Conservation (phyloP, 306 rosid species). For the Vicia villosa region DNA sequence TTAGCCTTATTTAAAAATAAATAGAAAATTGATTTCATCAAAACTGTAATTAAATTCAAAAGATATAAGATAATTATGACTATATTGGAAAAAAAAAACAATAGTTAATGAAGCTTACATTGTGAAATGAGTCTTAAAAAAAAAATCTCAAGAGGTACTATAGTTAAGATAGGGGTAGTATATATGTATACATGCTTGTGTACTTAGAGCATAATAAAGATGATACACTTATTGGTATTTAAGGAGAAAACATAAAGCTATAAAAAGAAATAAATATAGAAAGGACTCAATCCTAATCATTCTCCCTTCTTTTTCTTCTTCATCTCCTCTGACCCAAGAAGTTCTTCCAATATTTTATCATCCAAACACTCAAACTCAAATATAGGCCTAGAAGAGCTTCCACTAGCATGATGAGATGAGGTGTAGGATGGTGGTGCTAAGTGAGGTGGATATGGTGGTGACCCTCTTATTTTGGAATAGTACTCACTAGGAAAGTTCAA, state of each 20-base stretch:
- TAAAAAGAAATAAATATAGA: background rate
- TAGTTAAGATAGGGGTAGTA: no score
- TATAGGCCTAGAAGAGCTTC: slow-evolving; percentile 49
- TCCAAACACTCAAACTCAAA: slow-evolving; percentile 76
- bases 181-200: no score
- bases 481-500: slow-evolving; percentile 81
- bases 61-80: no score
- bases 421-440: slow-evolving; percentile 36
- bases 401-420: slow-evolving; percentile 35
- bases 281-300: background rate
- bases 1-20: no score
- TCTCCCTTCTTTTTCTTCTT: slow-evolving; percentile 44
- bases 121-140: no score
- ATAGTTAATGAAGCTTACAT: no score
- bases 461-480: slow-evolving; percentile 56
- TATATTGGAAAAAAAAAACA: no score
- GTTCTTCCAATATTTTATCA: slow-evolving; percentile 73
- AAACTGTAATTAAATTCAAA: no score
- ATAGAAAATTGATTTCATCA: no score
- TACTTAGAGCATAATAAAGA: background rate
- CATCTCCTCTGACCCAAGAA: slow-evolving; percentile 61
- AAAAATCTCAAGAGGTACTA: no score
- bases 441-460: slow-evolving; percentile 68
- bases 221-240: background rate
- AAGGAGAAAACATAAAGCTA: background rate